Conservation (phyloP, 1,284 basidiomycete species). For the Ganoderma resinaceum region DNA sequence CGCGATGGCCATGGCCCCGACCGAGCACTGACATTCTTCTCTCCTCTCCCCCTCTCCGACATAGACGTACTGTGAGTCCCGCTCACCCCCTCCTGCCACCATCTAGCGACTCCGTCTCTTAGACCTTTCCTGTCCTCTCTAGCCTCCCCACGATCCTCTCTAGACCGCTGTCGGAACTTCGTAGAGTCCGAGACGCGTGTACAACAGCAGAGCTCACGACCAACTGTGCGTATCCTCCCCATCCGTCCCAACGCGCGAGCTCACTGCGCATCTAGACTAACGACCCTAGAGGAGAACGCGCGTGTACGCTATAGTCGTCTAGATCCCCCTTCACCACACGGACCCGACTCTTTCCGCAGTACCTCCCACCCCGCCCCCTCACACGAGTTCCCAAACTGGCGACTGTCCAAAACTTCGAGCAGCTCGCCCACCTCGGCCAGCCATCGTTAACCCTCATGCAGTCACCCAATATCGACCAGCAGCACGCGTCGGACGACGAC, state of each 20-base stretch:
- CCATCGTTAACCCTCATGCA: conserved; percentile 38
- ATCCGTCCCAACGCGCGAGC: conserved; percentile 13
- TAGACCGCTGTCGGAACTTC: conserved; percentile 33
- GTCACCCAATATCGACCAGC: conserved; percentile 37
- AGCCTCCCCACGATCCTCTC: conserved; percentile 29
- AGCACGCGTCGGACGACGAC: conserved; percentile 42
- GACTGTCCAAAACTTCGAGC: conserved; percentile 39
- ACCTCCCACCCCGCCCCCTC: conserved; percentile 18
- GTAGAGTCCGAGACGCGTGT: conserved; percentile 34
- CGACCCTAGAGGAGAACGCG: conserved; percentile 36
- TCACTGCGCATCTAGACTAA: conserved; percentile 29
- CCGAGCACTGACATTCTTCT: conserved; percentile 14
- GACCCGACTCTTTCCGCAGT: conserved; percentile 19
- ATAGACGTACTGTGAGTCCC: conserved; percentile 29
- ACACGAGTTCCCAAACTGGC: conserved; percentile 36
- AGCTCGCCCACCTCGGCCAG: conserved; percentile 35
- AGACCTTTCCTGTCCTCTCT: conserved; percentile 17
- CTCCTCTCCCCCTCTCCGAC: conserved; percentile 21
- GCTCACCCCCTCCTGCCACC: conserved; percentile 18
- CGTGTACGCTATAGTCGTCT: conserved; percentile 32
- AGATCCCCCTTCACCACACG: conserved; percentile 25
- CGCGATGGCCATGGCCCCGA: conserved; percentile 25
- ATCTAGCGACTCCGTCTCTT: conserved; percentile 14
- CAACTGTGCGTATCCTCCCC: conserved; percentile 23
- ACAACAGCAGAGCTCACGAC: conserved; percentile 32